Base-by-base conservation (phyloP, 2,329 filamentous ascomycete genomes). In the Colletotrichum siamense region DNA sequence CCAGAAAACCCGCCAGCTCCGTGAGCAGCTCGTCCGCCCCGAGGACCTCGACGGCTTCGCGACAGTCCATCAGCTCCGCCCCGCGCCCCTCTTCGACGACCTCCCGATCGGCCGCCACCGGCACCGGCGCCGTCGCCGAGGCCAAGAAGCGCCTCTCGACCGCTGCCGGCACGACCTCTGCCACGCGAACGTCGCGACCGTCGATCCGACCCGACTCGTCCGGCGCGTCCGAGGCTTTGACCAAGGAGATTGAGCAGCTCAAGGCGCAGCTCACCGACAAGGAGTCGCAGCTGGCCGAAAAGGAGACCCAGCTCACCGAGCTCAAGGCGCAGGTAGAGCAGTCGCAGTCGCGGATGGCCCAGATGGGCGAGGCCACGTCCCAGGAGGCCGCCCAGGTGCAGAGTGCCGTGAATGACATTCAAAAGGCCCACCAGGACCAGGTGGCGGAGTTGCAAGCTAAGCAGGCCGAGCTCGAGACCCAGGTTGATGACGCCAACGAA, bases 161-260 rank as follows among this genome's bases (percentile, higher is more conserved):
- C 1, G 85, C 87, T 26, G 85, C 88, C 32, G 81, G 83, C 3
- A 81, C 88, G 16, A 69, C 84, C 13, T 81, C 87, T 6, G 77
- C 85, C 5, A 72, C 86, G 69, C 88, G 90, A 78, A 82, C 85
- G 7, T 73, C 86, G n/a, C 87, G 88, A 30, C 81, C 86, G 8
- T 88, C 84, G 10, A 70, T 83, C 68, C 80, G 82, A n/a, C 81
- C 82, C 13, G 83, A 81, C n/a, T 80, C 86, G 18, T 82, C 81
- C 22, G 84, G 85, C 57, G 82, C 86, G 39, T 85, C 87, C 26
- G 82, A 86, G 18, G 86, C 87, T 13, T 79, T 84, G 9, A 82
- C 88, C 24, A 92, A 91, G 83, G 91, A 92, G 79, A 84, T 91
- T 5, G 91, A 93, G 66, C 89, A 91, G 62, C 86, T 94, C 59